These are phyloP conservation scores for Kwoniella sp. DNA, from an alignment of 768 basidiomycete species.

Conservation along the genomic window DNA sequence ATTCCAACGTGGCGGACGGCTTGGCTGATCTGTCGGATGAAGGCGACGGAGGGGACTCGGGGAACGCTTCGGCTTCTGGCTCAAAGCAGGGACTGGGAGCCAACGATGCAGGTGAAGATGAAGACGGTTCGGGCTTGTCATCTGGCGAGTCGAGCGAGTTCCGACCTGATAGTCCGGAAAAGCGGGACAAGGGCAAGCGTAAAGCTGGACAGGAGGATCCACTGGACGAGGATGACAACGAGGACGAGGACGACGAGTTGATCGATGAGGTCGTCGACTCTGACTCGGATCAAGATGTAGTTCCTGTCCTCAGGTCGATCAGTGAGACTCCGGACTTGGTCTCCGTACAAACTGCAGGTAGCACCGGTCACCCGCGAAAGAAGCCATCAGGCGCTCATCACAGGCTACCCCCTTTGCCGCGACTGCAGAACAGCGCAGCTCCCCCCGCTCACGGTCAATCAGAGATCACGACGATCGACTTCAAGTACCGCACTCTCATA, in stretches of 20 bases:
- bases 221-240: slow-evolving; percentile 1
- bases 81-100: not conserved
- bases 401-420: not conserved
- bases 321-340: not conserved
- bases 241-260: not conserved
- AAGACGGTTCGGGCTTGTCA: slow-evolving; percentile 4
- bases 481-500: slow-evolving; percentile 23
- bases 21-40: slow-evolving; percentile 10
- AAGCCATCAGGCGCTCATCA: not conserved
- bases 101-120: not conserved
- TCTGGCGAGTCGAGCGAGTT: slow-evolving; percentile 16
- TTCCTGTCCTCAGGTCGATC: not conserved
- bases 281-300: not conserved
- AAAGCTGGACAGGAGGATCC: not conserved
- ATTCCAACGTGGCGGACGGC: slow-evolving; percentile 18
- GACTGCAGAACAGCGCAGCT: not conserved
- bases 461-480: slow-evolving; percentile 21
- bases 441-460: slow-evolving; percentile 11
- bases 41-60: not conserved
- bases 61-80: not conserved
- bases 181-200: slow-evolving; percentile 2
- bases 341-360: slow-evolving; percentile 6
- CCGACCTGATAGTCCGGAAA: slow-evolving; percentile 10
- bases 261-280: not conserved
- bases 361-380: not conserved